phyloP scores from a whole-genome alignment of 202 grass and related monocot species.

The Panicum hallii region DNA sequence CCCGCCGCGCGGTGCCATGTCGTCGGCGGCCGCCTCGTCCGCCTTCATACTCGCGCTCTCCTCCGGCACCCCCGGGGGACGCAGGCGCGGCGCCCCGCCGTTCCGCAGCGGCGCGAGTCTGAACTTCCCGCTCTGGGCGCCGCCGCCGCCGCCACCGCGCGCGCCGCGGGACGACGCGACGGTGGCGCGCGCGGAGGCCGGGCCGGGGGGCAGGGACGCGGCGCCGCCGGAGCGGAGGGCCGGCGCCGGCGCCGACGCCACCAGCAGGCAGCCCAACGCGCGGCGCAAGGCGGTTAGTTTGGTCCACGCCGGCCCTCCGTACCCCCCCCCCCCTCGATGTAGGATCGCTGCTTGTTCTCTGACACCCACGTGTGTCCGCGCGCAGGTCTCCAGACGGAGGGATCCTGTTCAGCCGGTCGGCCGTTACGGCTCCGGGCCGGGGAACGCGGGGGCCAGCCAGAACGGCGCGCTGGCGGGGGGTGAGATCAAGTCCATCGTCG shows the following conservation, averaged over 20 bases:
- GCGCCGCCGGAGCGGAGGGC: conserved; percentile 4
- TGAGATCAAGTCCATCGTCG: conserved; percentile 19
- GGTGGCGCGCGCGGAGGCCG: conserved; percentile 24
- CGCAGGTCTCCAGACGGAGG: conserved; percentile 45
- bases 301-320: background rate
- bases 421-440: conserved; percentile 38
- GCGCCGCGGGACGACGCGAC: background rate
- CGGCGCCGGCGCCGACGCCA: background rate
- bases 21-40: conserved; percentile 43
- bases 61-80: conserved; percentile 2
- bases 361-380: background rate
- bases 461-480: background rate
- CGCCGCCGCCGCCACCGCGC: background rate
- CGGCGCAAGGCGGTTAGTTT: conserved; percentile 38
- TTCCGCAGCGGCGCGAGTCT: background rate
- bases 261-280: background rate
- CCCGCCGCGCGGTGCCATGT: conserved; percentile 30
- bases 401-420: conserved; percentile 39
- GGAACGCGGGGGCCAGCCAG: background rate
- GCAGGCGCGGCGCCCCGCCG: background rate
- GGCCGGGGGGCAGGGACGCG: background rate
- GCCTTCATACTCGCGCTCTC: conserved; percentile 50
- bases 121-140: conserved; percentile 8
- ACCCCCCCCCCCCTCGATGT: too few species aligned
- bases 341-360: conserved; percentile 11